A percentile compares a stretch with the other conserved stretches of the same genome.
Evolutionary conservation across 2,329 filamentous ascomycete species (phyloP).

Genomic region (Colletotrichum tropicicola): DNA sequence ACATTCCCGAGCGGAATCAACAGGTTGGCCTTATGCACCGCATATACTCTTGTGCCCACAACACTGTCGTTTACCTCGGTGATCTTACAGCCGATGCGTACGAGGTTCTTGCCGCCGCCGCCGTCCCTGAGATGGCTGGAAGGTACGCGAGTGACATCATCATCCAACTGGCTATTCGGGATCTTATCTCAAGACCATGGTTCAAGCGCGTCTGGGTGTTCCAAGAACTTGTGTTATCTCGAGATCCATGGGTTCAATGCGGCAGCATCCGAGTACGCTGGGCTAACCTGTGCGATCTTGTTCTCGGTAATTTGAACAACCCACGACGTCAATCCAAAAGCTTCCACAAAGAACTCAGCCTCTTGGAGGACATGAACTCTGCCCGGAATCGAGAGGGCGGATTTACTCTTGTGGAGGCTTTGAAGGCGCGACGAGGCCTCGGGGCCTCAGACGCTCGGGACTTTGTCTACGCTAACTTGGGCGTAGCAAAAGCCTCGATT

Average conservation of each 20-base stretch:
- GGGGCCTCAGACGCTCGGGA: slow-evolving; percentile 5
- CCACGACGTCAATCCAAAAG: too few relatives aligned
- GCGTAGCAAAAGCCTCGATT: background rate
- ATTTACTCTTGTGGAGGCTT: background rate
- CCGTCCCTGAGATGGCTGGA: background rate
- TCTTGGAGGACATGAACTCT: too few relatives aligned
- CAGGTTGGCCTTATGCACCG: slow-evolving; percentile 40
- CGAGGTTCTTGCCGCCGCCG: background rate
- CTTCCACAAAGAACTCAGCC: too few relatives aligned
- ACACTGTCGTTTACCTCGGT: slow-evolving; percentile 15
- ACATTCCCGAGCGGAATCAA: slow-evolving; percentile 34
- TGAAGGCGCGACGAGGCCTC: background rate
- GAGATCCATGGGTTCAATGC: slow-evolving; percentile 35
- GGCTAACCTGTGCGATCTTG: background rate
- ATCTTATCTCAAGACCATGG: background rate
- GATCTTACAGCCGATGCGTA: background rate
- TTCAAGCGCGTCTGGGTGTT: slow-evolving; percentile 33
- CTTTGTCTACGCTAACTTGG: slow-evolving; percentile 5
- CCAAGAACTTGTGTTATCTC: slow-evolving; percentile 38
- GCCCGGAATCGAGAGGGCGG: too few relatives aligned
- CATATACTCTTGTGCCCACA: slow-evolving; percentile 36
- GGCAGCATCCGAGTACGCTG: slow-evolving; percentile 19
- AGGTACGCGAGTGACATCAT: background rate
- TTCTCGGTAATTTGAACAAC: too few relatives aligned
- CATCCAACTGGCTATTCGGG: background rate